These are phyloP conservation scores for Tephrocybe sp. DNA, from an alignment of 768 basidiomycete genomes.

Conservation along the genomic window DNA sequence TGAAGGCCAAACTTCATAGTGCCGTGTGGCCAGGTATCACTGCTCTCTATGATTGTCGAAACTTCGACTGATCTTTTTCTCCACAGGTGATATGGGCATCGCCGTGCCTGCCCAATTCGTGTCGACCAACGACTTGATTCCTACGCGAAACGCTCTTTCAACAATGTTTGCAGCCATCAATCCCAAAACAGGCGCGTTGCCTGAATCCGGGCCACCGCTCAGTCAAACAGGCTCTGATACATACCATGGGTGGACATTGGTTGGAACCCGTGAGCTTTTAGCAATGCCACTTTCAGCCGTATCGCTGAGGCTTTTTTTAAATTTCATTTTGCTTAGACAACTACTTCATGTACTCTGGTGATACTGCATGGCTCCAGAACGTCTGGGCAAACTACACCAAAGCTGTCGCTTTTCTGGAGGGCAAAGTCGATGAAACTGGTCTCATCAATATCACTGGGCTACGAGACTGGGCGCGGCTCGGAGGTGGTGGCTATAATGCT, in stretches of 20 bases:
- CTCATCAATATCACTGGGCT: constrained; percentile 57
- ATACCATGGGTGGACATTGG: constrained; percentile 61
- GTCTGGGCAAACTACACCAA: constrained; percentile 59
- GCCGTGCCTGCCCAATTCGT: constrained; percentile 63
- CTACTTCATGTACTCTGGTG: constrained; percentile 57
- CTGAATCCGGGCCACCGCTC: constrained; percentile 51
- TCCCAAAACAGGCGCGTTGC: constrained; percentile 51
- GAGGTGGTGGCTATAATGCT: constrained; percentile 55
- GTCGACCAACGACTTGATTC: constrained; percentile 57
- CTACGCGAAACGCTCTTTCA: constrained; percentile 54
- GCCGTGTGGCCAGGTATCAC: constrained; percentile 56
- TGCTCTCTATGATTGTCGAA: neutral
- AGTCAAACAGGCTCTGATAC: constrained; percentile 51
- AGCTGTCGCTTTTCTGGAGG: constrained; percentile 53
- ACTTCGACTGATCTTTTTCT: neutral
- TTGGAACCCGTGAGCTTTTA: constrained; percentile 44
- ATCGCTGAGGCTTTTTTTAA: no score
- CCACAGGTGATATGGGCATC: constrained; percentile 58
- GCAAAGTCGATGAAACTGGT: constrained; percentile 48
- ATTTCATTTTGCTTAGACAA: constrained; percentile 35
- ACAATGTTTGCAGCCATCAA: constrained; percentile 59
- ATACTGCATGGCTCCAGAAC: constrained; percentile 45
- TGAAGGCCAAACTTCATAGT: constrained; percentile 29
- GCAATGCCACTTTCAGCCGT: no score
- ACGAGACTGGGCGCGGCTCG: constrained; percentile 57